Evolutionary conservation across 1,139 yeast genomes (phyloP), one percentile per base, ranked within the genome.

Genomic region (Hyphopichia buzzinii): DNA sequence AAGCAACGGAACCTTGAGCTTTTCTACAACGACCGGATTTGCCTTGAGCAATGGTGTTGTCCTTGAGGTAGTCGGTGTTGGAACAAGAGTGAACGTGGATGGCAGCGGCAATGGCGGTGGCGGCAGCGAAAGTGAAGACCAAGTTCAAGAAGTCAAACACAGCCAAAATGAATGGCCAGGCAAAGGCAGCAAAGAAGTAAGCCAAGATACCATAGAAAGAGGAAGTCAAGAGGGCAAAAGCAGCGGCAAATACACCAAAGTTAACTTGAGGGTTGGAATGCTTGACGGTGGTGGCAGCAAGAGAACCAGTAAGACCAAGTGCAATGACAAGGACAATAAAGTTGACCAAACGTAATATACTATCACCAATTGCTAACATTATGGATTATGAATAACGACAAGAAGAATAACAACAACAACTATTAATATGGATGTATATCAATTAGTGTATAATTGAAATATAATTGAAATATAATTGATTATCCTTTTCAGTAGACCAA

Each of bases 51-150:
- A 89, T 77, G 46, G 64, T 67, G 75, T 90, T 88, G 50, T 49
- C 31, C 50, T 79, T 71, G 48, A 88, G 46, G 74, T 87, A 89
- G 39, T 39, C 48, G 43, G 71, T 49, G 79, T 88, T 85, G 50
- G 67, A 41, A 75, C 98, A 92, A 33, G 95, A 84, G 77, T 89
- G 96, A 44, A 73, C 77, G 64, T 88, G 79, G 60, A 85, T 81
- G 53, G 82, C 94, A 46, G 89, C 95, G 39, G 97, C 97, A 61
- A 92, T 71, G 37, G 96, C 96, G 40, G 95, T 80, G 49, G 92
- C 97, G 49, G 87, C 97, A 39, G 97, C 81, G 66, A 92, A 87
- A 42, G 96, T 82, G 79, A 92, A 90, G 49, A 90, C 85, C 57
- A 82, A 69, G 77, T 89, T 88, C 65, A 92, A 72, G 67, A 88